phyloP scores from a whole-genome alignment of 371 early-diverging fungal genomes.

The Rhizopus stolonifer region DNA sequence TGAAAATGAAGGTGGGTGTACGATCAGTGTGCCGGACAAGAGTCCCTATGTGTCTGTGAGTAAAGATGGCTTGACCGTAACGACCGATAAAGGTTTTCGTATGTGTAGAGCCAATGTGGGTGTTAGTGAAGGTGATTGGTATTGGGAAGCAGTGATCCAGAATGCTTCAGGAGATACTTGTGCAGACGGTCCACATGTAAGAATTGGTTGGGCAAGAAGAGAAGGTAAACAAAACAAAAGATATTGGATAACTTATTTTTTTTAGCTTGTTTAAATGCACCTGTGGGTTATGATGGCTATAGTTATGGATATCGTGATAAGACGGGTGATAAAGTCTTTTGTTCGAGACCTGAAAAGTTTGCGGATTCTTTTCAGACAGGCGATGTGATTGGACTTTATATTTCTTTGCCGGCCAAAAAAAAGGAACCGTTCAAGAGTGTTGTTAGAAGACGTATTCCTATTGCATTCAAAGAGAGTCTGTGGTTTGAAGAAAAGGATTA shows the following conservation, averaged over 20 bases:
- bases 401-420: conserved; percentile 55
- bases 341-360: conserved; percentile 54
- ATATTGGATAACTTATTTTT: neutral
- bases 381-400: conserved; percentile 69
- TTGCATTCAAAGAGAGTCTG: conserved; percentile 62
- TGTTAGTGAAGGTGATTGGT: conserved; percentile 70
- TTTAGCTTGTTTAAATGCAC: conserved; percentile 63
- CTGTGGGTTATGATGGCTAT: conserved; percentile 72
- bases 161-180: conserved; percentile 37
- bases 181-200: conserved; percentile 61
- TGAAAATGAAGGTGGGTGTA: conserved; percentile 51
- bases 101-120: conserved; percentile 70
- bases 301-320: conserved; percentile 68
- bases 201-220: conserved; percentile 67
- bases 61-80: conserved; percentile 58
- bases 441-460: conserved; percentile 56
- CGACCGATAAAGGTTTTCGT: conserved; percentile 69
- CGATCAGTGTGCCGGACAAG: conserved; percentile 62
- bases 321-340: conserved; percentile 66
- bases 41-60: conserved; percentile 66
- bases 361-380: conserved; percentile 66
- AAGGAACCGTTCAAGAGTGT: conserved; percentile 45
- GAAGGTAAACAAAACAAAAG: conserved; percentile 49
- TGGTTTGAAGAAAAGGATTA: conserved; percentile 71
- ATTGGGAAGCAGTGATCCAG: conserved; percentile 62